Base-by-base conservation (phyloP, 495 filamentous ascomycete genomes). In the Lasiosphaeris hirsuta region DNA sequence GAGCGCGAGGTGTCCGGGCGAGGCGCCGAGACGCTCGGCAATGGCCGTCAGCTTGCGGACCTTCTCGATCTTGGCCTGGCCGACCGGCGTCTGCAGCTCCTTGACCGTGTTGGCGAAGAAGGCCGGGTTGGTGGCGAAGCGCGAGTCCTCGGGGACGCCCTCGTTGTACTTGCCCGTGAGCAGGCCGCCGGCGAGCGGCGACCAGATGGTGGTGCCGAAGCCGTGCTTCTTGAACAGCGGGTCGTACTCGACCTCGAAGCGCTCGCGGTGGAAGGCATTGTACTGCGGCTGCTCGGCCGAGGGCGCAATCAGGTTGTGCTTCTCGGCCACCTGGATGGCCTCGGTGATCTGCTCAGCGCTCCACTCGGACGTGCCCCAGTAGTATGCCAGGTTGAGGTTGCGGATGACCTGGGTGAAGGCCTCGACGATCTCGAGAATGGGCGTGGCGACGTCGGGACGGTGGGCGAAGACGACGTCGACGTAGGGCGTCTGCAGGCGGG, bases 281-380 rank as follows among this genome's bases (percentile, higher is more conserved):
- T 95, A 95, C 61, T 86, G 79, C 30, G 91, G 90, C 76, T 96
- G 91, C 70, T 96, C 91, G 71, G 89, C 86, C 19, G 88, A 68
- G 7, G 90, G 91, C 2, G 86, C 90, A 56, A 96, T 84, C n/a
- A 96, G 78, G 17, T 85, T 81, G 38, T 94, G 76, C 57, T 75
- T 78, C 58, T 90, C 86, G 11, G 91, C 91, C 38, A 89, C 72
- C 41, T 84, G 77, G 76, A 85, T 90, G 7, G 91, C 91, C 56
- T 86, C 78, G 7, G 82, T 79, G 65, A 96, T 93, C 75, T 96
- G 89, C 50, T 82, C 84, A 7, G 90, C 89, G 55, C 78, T 79
- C 91, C 90, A 95, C 76, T 93, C 89, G 0, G 86, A 90, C 1
- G 91, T 95, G 35, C 91, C 91, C 91, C 90, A 96, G 80, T 95